phyloP scores from a whole-genome alignment of 306 rosid genomes.

The Fragaria vesca region DNA sequence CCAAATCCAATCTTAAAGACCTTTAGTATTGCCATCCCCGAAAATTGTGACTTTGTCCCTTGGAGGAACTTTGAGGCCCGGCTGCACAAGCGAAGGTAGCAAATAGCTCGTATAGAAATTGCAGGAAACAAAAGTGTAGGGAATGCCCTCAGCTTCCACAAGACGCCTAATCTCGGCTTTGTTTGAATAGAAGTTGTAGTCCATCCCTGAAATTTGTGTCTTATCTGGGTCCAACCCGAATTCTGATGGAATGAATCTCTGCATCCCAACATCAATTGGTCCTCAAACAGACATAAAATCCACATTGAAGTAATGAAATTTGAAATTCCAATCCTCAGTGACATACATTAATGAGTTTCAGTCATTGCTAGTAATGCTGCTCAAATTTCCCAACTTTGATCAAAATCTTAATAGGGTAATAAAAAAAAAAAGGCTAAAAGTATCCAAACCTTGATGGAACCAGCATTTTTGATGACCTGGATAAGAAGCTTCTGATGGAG shows the following conservation, averaged over 20 bases:
- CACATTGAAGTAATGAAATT: not conserved
- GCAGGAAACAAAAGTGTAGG: constrained; percentile 62
- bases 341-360: not conserved
- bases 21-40: constrained; percentile 73
- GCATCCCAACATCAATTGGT: not conserved
- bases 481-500: constrained; percentile 64
- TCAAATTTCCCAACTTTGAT: not conserved
- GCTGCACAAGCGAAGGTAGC: constrained; percentile 76
- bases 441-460: constrained; percentile 51
- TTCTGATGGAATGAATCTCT: constrained; percentile 72
- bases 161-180: constrained; percentile 67
- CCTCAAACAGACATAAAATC: not conserved
- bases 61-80: constrained; percentile 61
- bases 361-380: not conserved
- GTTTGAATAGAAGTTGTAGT: constrained; percentile 49
- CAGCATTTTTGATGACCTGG: constrained; percentile 54
- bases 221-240: constrained; percentile 73
- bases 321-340: not conserved
- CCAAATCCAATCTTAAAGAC: constrained; percentile 17
- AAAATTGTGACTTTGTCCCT: constrained; percentile 64
- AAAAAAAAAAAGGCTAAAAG: not conserved
- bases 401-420: not conserved
- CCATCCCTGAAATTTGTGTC: constrained; percentile 48
- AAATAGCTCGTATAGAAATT: constrained; percentile 58
- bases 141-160: constrained; percentile 64